A percentile compares a stretch with the other conserved stretches of the same genome.
Conservation (phyloP, 306 rosid genomes). For the Prunus davidiana region DNA sequence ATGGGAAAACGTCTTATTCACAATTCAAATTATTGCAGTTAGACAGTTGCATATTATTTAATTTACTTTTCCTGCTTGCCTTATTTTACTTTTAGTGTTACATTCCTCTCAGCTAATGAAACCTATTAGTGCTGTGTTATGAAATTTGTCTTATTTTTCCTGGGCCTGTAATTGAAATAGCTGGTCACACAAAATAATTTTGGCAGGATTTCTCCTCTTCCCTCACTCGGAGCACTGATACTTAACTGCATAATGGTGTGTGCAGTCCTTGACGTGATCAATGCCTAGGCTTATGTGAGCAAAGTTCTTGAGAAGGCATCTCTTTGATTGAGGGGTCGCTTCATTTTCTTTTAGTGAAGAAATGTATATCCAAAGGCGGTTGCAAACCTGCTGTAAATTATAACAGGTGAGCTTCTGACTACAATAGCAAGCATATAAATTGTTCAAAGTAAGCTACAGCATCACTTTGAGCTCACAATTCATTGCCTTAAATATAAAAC, state of each 20-base stretch:
- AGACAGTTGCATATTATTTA: neutral
- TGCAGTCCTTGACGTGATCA: neutral
- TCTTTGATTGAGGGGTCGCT: neutral
- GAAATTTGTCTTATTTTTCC: neutral
- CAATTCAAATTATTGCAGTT: neutral
- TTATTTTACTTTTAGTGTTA: neutral
- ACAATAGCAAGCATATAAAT: neutral
- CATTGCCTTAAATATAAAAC: neutral
- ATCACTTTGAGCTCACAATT: neutral
- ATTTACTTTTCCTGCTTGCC: neutral
- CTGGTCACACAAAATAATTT: neutral
- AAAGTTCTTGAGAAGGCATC: neutral
- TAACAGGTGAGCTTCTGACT: slow-evolving; percentile 4
- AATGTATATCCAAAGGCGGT: neutral
- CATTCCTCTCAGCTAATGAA: neutral
- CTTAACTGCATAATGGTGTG: neutral
- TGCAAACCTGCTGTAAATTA: neutral
- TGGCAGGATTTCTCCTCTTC: neutral
- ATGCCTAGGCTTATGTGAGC: neutral
- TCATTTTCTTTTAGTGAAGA: neutral
- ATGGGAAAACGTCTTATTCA: neutral
- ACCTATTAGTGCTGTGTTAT: neutral
- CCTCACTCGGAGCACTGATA: neutral
- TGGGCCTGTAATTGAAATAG: neutral
- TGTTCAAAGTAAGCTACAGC: neutral